Base-by-base conservation (phyloP, 2,329 filamentous ascomycete species). In the Ascochyta fabae region DNA sequence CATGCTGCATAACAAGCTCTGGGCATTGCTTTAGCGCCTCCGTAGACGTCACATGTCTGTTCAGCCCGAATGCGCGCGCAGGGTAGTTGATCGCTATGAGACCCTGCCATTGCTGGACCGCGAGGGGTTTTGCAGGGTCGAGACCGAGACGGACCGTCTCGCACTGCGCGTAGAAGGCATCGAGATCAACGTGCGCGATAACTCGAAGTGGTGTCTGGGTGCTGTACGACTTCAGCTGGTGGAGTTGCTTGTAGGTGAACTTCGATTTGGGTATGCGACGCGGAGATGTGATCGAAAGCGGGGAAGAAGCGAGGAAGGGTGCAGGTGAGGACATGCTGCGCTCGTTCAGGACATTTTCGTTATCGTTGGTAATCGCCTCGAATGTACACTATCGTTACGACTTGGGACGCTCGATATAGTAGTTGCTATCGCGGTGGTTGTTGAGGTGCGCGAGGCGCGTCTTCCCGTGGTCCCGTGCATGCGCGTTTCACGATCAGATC, bases 81-180 rank as follows among this genome's bases (percentile, higher is more conserved):
- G 95, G 87, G 71, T 99, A 99, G 78, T 99, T 99, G 75, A 99
- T 87, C 3, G 95, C 95, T 71, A 99, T 99, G 23, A 99, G 82
- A 8, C 90, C 92, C 75, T 96, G 90, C 90, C 90, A 98, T 81
- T 98, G 94, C 72, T 96, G 93, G 19, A 99, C 95, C 0, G 92
- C 95, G 23, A 99, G 84, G 9, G 95, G 95, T 62, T 87, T 84
- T 53, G 92, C 85, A 58, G 91, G 87, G 13, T 88, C 80, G 10
- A 90, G 80, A 12, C 87, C 88, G 40, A 98, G 82, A 7, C 95
- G 87, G 9, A 96, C 87, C 84, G 93, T 96, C 78, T 99, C 95
- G 72, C 92, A 97, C 80, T 99, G 95, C 3, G 80, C 81, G 75
- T 99, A 99, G 77, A 99, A 99, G 35, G 94, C 94, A 84, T 99